Base-by-base conservation (phyloP, 2,329 filamentous ascomycete genomes). In the Nemania sp. region DNA sequence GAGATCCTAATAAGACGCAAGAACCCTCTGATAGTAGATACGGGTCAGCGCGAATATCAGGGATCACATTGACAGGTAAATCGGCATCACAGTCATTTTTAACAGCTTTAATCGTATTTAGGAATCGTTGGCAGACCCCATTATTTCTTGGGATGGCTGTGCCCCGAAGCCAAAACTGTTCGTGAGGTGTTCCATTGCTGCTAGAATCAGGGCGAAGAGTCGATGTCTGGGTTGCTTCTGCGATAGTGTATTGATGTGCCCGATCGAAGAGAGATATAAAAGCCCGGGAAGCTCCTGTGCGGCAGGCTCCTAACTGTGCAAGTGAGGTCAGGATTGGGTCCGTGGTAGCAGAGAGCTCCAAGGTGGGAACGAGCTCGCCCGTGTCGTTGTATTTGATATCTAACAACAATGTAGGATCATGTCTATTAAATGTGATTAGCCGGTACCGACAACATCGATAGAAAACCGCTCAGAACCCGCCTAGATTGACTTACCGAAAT, bases 191-290 rank as follows among this genome's bases (percentile, higher is more conserved):
- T 26, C 10, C 59, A 41, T 52, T 13, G 10, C 43, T 43, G 20
- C 45, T 22, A 10, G 32, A 6, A 5, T 54, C 38, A 5, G 38
- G 7, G 27, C 56, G 59, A 35, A 69, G 53, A 41, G 64, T 45
- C 22, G 67, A 67, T 35, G 29, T 56, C 29, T 20, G 61, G 29
- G 67, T 67, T 41, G 64, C 56, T 58, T 69, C 67, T 35, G 67
- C 67, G 35, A 69, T 67, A 4, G 47, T 27, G 43, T 64, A 69
- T 45, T 69, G 64, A 51, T 61, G 60, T 54, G 59, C 32, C 35
- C 29, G 45, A n/a, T 69, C 67, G 13, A 69, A 67, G 20, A 69
- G 67, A 22, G 60, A 69, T 63, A 69, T 69, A 20, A 69, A 69
- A 1, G 67, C 67, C n/a, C 67, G 49, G 7, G 64, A 67, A 4